phyloP scores from a whole-genome alignment of 306 rosid genomes.

The Alnus rubra region DNA sequence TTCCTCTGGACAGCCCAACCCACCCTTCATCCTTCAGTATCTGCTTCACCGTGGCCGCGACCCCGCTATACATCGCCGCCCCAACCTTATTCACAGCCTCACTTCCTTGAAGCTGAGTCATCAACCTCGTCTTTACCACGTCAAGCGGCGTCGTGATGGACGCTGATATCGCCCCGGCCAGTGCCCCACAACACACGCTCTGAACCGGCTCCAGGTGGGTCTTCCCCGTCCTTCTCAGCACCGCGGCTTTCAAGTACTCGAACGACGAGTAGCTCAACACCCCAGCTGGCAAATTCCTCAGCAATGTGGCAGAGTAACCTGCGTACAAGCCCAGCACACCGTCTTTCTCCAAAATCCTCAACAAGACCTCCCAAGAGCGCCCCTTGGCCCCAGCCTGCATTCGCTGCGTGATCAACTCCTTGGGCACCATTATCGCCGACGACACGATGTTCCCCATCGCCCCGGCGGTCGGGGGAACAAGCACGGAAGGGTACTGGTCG shows the following conservation, averaged over 20 bases:
- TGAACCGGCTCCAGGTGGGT: conserved; percentile 63
- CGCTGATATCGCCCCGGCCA: conserved; percentile 91
- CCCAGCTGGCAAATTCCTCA: conserved; percentile 87
- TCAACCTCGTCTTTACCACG: conserved; percentile 89
- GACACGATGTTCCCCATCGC: conserved; percentile 87
- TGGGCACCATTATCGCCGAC: conserved; percentile 89
- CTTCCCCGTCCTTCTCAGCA: conserved; percentile 38
- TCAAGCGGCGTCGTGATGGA: conserved; percentile 86
- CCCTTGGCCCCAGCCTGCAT: conserved; percentile 89
- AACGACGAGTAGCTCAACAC: conserved; percentile 83
- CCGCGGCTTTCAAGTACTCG: conserved; percentile 78
- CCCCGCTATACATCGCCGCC: conserved; percentile 60
- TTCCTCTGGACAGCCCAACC: conserved; percentile 80
- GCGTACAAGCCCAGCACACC: conserved; percentile 80
- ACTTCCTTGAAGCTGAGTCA: conserved; percentile 71
- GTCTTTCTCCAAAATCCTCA: conserved; percentile 60
- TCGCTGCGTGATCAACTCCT: conserved; percentile 83
- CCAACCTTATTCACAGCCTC: conserved; percentile 50
- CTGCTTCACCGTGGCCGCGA: conserved; percentile 54
- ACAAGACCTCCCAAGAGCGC: conserved; percentile 67
- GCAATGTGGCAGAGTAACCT: conserved; percentile 76
- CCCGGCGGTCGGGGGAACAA: conserved; percentile 83
- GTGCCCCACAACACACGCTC: conserved; percentile 84
- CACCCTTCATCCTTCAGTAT: conserved; percentile 81
- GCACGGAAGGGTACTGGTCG: conserved; percentile 46